Conservation (phyloP, 2,329 filamentous ascomycete species). For the Claviceps digitariae region DNA sequence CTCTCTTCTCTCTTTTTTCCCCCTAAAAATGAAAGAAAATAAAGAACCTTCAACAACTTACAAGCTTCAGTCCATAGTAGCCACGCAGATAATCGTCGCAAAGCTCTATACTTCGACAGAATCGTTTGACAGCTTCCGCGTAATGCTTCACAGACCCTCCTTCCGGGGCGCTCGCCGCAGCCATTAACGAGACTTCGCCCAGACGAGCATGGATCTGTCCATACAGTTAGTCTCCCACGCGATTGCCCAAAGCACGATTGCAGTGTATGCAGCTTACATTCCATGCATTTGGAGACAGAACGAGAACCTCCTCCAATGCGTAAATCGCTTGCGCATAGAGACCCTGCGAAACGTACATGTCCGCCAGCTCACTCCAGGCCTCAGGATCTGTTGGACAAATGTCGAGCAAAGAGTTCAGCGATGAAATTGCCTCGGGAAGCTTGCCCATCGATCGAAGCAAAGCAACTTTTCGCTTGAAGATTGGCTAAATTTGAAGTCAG, state of each 20-base stretch:
- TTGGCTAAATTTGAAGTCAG: constrained; percentile 43
- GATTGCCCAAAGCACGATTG: constrained; percentile 1
- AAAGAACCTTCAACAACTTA: constrained; percentile 28
- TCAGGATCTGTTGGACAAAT: constrained; percentile 82
- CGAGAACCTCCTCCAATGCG: constrained; percentile 77
- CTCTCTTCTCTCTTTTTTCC: background rate
- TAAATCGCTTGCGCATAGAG: constrained; percentile 74
- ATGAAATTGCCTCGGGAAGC: constrained; percentile 57
- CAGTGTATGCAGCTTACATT: constrained; percentile 48
- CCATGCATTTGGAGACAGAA: constrained; percentile 86
- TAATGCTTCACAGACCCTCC: constrained; percentile 39
- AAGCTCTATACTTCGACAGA: constrained; percentile 81
- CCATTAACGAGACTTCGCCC: constrained; percentile 71
- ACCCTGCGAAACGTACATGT: constrained; percentile 71
- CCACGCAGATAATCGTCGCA: constrained; percentile 87
- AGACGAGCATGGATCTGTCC: constrained; percentile 71
- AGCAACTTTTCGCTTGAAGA: constrained; percentile 73
- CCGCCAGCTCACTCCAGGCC: constrained; percentile 82
- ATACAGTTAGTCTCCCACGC: constrained; percentile 8
- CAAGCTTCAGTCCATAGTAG: constrained; percentile 80
- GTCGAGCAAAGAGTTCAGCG: constrained; percentile 63
- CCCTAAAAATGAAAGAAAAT: too few relatives aligned
- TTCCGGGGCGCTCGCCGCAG: constrained; percentile 32
- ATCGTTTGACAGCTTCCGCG: constrained; percentile 66
- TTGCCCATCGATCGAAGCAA: constrained; percentile 63